Percentiles rank a stretch among this genome's conserved stretches.
These are phyloP conservation scores for Asterophora lycoperdoides DNA, from an alignment of 768 basidiomycete genomes.

Conservation along the genomic window DNA sequence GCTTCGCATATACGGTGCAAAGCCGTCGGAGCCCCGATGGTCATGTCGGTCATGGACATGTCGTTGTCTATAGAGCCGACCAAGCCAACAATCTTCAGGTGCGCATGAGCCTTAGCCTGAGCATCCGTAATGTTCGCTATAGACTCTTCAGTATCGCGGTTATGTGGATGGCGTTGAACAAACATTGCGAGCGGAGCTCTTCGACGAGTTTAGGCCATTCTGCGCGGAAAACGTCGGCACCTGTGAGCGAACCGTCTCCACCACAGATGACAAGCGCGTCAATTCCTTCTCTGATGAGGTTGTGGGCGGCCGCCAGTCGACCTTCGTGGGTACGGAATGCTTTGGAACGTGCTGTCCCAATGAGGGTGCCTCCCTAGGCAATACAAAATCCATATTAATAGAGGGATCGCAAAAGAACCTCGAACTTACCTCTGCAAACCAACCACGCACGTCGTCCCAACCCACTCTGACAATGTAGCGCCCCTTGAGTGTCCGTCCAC, in stretches of 20 bases:
- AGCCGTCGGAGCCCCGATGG: conserved; percentile 94
- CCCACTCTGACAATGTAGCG: conserved; percentile 93
- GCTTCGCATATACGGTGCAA: conserved; percentile 96
- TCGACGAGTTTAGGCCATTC: conserved; percentile 91
- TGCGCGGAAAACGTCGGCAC: conserved; percentile 87
- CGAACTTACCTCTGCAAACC: conserved; percentile 76
- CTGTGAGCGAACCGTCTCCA: conserved; percentile 95
- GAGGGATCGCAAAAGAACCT: not conserved
- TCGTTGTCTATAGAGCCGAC: conserved; percentile 99
- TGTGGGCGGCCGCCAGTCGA: conserved; percentile 81
- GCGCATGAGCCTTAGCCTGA: conserved; percentile 66
- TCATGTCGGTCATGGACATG: conserved; percentile 96
- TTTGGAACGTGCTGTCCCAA: conserved; percentile 87
- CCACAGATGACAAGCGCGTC: conserved; percentile 97
- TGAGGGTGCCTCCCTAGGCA: conserved; percentile 84
- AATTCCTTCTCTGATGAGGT: conserved; percentile 94
- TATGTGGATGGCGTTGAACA: conserved; percentile 11
- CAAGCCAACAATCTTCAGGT: conserved; percentile 95
- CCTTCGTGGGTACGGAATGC: conserved; percentile 86
- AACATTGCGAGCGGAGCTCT: conserved; percentile 61
- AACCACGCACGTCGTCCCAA: conserved; percentile 96
- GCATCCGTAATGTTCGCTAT: conserved; percentile 71
- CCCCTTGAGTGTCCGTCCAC: conserved; percentile 77
- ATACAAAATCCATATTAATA: not conserved
- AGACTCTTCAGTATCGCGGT: not conserved